A percentile compares a stretch with the other conserved stretches of the same genome.
Evolutionary conservation across 805 yeast genomes (phyloP).

Genomic region (Metahyphopichia silvanorum): DNA sequence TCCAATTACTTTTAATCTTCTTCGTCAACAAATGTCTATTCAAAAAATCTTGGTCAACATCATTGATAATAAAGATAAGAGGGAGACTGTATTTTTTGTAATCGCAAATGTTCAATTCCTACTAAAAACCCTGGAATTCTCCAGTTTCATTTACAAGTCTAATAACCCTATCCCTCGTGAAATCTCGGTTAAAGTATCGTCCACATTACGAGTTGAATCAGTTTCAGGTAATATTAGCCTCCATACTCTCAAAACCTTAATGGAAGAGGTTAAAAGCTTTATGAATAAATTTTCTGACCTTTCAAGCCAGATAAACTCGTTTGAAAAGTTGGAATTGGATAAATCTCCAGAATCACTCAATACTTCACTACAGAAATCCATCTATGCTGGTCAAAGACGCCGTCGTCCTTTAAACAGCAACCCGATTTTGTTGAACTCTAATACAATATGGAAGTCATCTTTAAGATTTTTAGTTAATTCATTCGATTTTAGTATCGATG

Average conservation of each 20-base stretch:
- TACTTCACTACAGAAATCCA: conserved; percentile 5
- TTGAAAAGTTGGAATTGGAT: conserved; percentile 7
- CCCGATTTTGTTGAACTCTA: conserved; percentile 18
- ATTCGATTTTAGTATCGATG: conserved; percentile 12
- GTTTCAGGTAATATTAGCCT: conserved; percentile 9
- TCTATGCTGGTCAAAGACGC: conserved; percentile 10
- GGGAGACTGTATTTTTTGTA: conserved; percentile 14
- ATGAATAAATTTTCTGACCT: neutral
- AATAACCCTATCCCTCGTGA: conserved; percentile 15
- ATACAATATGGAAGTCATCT: conserved; percentile 38
- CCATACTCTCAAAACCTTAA: conserved; percentile 6
- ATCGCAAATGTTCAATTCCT: conserved; percentile 23
- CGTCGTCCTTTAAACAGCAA: conserved; percentile 8
- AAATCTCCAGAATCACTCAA: neutral
- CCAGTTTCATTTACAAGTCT: conserved; percentile 13
- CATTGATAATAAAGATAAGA: neutral
- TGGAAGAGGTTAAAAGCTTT: conserved; percentile 8
- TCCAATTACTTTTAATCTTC: conserved; percentile 45
- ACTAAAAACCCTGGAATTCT: conserved; percentile 23
- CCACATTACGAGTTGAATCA: conserved; percentile 11
- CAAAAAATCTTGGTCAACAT: conserved; percentile 26
- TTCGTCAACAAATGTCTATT: conserved; percentile 26
- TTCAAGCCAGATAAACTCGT: conserved; percentile 7
- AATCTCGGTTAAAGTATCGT: conserved; percentile 12
- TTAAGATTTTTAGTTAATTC: conserved; percentile 23